phyloP scores from a whole-genome alignment of 2,329 filamentous ascomycete genomes.

The Fusarium sp. region DNA sequence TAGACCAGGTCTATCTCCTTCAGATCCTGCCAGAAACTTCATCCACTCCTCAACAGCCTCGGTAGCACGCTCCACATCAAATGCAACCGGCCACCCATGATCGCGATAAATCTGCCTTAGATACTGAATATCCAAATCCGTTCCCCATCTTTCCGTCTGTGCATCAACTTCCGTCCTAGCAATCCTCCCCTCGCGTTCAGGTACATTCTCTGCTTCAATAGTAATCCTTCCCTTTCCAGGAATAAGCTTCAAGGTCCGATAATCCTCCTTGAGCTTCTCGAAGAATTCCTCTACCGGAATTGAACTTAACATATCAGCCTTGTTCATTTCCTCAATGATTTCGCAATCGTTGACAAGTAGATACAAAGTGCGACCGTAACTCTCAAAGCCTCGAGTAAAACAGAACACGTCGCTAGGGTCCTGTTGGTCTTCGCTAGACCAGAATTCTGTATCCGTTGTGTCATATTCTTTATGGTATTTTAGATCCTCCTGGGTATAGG shows the following conservation, averaged over 20 bases:
- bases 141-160: not conserved
- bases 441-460: not conserved
- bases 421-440: not conserved
- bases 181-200: not conserved
- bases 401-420: not conserved
- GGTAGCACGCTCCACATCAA: not conserved
- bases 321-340: not conserved
- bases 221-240: not conserved
- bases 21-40: fast-evolving
- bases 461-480: not conserved
- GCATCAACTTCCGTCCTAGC: not conserved
- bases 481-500: not conserved
- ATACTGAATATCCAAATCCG: conserved; percentile 5
- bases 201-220: too few relatives aligned
- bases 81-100: not conserved
- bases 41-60: not conserved
- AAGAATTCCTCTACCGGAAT: not conserved
- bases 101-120: conserved; percentile 12
- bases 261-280: not conserved
- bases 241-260: not conserved
- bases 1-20: not conserved
- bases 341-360: not conserved
- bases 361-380: not conserved
- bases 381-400: not conserved
- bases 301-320: fast-evolving